Percentiles rank a stretch among this genome's conserved stretches.
Evolutionary conservation across 306 rosid genomes (phyloP).

Genomic region (Vicia faba): DNA sequence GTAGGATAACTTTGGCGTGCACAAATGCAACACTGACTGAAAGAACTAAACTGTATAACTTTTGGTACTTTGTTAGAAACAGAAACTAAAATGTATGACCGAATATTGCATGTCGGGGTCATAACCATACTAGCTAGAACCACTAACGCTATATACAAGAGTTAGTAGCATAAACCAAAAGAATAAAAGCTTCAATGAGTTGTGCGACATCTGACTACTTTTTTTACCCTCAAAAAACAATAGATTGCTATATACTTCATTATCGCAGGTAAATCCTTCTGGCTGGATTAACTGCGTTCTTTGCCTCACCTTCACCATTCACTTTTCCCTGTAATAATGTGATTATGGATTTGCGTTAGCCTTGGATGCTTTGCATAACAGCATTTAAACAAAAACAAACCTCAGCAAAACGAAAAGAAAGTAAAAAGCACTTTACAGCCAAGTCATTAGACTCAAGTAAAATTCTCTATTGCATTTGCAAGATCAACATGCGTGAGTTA

Average conservation of each 20-base stretch:
- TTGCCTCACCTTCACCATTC: constrained; percentile 5
- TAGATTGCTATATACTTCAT: constrained; percentile 11
- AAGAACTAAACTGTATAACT: background rate
- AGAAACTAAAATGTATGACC: constrained; percentile 24
- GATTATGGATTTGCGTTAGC: constrained; percentile 29
- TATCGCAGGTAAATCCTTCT: constrained; percentile 48
- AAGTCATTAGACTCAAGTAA: background rate
- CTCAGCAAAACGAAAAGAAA: background rate
- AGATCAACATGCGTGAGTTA: constrained; percentile 11
- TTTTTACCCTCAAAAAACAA: background rate
- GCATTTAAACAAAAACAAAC: background rate
- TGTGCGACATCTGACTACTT: background rate
- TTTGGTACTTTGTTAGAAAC: constrained; percentile 10
- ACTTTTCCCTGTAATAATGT: constrained; percentile 47
- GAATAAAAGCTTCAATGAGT: constrained; percentile 2
- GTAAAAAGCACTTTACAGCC: background rate
- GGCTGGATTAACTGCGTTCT: constrained; percentile 26
- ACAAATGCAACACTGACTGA: background rate
- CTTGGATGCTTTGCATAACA: constrained; percentile 1
- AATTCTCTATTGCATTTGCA: constrained; percentile 9
- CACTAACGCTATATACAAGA: constrained; percentile 36
- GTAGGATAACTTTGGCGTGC: background rate
- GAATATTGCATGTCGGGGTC: background rate
- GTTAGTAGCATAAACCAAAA: constrained; percentile 3
- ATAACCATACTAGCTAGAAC: too few relatives aligned